Evolutionary conservation across 176 grass and related monocot genomes (phyloP), one percentile per base, ranked within the genome.

Genomic region (Oropetium thomaeum): DNA sequence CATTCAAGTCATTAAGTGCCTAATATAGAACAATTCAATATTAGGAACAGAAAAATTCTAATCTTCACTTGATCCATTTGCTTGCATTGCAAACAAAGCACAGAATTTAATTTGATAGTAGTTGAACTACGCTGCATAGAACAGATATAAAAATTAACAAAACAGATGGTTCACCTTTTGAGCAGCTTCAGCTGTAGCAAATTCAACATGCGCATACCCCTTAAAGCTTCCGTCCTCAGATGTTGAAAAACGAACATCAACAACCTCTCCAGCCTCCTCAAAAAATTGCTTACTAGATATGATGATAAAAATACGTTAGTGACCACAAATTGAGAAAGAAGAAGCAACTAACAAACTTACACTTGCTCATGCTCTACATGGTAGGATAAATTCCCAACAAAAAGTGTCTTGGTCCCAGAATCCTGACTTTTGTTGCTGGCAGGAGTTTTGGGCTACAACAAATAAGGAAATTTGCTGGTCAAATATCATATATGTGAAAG

Each of bases 151-250:
- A 48, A 67, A 3, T 17, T 43, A 70, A 61, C 23, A 3, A 57
- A 62, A 53, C 30, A 29, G 16, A 49, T 57, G 39, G 6, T 4
- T 73, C 25, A 97, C 93, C 85, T 92, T 97, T 29, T 84, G 44
- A 84, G 87, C 93, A 37, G 63, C 87, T 86, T 90, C 87, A 65
- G 53, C 15, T 29, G 90, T 83, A 22, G 87, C 69, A 45, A 97
- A 97, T 83, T 92, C 90, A 75, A 97, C 87, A 88, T 97, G 90
- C 7, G 55, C 87, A 83, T 61, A 97, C 16, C 93, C 93, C 73
- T 52, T 92, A 15, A 72, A 84, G 12, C 32, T 58, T 10, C 87
- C 86, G 78, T 92, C 87, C 13, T 81, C 82, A 39, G 37, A 35
- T 10, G 62, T 78, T 59, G 67, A 14, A 30, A 97, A 65, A 26